phyloP scores from a whole-genome alignment of 768 basidiomycete genomes.

The Serendipita sp. region DNA sequence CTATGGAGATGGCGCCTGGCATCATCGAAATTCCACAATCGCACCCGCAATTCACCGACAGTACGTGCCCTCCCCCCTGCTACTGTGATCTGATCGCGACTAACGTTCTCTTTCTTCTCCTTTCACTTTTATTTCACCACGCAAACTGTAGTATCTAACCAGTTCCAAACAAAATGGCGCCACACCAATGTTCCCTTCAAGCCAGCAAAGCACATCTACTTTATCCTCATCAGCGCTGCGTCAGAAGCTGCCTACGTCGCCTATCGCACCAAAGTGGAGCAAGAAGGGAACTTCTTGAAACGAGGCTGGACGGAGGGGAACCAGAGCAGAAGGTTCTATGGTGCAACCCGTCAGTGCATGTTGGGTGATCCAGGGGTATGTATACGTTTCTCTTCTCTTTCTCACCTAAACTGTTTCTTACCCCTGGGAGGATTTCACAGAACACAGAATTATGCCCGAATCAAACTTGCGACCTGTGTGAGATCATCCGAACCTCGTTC shows the following conservation, averaged over 20 bases:
- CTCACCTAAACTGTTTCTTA: neutral
- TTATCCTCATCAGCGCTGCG: neutral
- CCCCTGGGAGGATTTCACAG: neutral
- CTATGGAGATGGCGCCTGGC: too few relatives aligned
- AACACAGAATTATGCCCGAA: conserved; percentile 36
- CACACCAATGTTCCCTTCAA: neutral
- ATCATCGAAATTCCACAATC: too few relatives aligned
- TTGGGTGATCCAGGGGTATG: neutral
- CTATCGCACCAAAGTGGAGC: neutral
- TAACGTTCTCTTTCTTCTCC: too few relatives aligned
- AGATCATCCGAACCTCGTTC: conserved; percentile 29
- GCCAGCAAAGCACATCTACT: neutral
- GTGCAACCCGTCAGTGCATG: neutral
- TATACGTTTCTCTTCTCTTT: neutral
- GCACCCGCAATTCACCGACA: too few relatives aligned
- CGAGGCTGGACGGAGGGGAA: neutral
- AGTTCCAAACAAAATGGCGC: neutral
- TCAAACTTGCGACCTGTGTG: conserved; percentile 32
- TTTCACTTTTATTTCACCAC: too few relatives aligned
- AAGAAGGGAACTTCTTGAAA: neutral
- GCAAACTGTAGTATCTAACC: neutral
- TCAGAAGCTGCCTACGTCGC: neutral
- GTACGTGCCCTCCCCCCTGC: too few relatives aligned
- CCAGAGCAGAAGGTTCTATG: neutral
- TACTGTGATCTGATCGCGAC: too few relatives aligned